These are phyloP conservation scores for Neofusicoccum sp. DNA, from an alignment of 2,329 filamentous ascomycete species.

Conservation along the genomic window DNA sequence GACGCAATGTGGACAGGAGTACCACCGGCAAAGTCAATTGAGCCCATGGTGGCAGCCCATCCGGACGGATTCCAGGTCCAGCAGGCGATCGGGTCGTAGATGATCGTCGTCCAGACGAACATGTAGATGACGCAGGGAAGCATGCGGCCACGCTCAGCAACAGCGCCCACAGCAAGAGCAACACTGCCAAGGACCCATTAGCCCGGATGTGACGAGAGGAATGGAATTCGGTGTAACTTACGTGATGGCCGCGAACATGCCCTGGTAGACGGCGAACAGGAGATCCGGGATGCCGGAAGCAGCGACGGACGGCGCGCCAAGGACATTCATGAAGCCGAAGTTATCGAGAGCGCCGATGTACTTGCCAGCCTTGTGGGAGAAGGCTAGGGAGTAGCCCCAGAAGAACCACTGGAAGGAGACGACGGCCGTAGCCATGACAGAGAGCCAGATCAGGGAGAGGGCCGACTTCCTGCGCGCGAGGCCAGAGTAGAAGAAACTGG, in stretches of 20 bases:
- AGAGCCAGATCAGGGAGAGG: constrained; percentile 81
- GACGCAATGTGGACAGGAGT: constrained; percentile 89
- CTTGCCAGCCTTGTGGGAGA: constrained; percentile 73
- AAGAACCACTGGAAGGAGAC: constrained; percentile 94
- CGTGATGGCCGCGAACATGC: constrained; percentile 89
- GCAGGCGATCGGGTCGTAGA: constrained; percentile 92
- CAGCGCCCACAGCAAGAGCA: constrained; percentile 80
- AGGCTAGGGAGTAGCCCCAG: constrained; percentile 85
- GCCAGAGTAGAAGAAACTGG: constrained; percentile 88
- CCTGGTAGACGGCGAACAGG: constrained; percentile 82
- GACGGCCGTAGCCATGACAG: constrained; percentile 77
- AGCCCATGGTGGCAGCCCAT: constrained; percentile 79
- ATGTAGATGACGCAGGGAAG: constrained; percentile 88
- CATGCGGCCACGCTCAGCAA: constrained; percentile 85
- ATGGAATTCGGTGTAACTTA: constrained; percentile 50
- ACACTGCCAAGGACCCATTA: constrained; percentile 55
- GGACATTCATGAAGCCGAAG: constrained; percentile 75
- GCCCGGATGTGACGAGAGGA: not conserved
- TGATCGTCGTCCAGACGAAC: constrained; percentile 87
- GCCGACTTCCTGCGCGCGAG: constrained; percentile 88
- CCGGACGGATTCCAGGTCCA: constrained; percentile 90
- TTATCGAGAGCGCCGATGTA: constrained; percentile 81
- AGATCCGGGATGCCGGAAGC: constrained; percentile 76
- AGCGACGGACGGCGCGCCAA: constrained; percentile 75
- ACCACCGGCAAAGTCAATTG: constrained; percentile 85